phyloP scores from a whole-genome alignment of 345 rosid species.

The Populus alba region DNA sequence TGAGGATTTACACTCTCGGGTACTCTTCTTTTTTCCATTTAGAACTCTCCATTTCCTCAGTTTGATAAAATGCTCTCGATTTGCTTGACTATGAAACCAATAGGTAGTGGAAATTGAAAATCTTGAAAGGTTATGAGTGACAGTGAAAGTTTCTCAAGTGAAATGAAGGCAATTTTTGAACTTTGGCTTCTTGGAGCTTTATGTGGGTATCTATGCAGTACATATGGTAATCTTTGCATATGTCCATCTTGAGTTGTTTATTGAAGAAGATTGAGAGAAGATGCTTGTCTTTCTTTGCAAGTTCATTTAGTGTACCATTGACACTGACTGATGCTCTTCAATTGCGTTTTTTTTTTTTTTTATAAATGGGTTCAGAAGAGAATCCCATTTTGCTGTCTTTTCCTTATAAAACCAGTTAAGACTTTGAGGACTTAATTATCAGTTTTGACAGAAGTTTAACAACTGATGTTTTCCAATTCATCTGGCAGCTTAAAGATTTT shows the following conservation, averaged over 20 bases:
- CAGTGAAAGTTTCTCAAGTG: not conserved
- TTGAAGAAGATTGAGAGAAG: not conserved
- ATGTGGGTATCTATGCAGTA: not conserved
- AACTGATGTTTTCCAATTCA: not conserved
- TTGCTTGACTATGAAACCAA: not conserved
- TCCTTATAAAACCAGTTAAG: not conserved
- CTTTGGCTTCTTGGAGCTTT: not conserved
- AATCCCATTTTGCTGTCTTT: not conserved
- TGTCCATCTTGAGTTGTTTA: not conserved
- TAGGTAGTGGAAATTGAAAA: not conserved
- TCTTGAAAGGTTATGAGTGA: not conserved
- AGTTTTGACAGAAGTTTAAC: not conserved
- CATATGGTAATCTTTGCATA: not conserved
- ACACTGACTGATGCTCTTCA: not conserved
- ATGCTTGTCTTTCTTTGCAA: not conserved
- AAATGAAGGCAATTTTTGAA: not conserved
- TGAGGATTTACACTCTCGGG: slow-evolving; percentile 93
- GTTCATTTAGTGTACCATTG: not conserved
- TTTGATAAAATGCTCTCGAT: not conserved
- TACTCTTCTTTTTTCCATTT: slow-evolving; percentile 13
- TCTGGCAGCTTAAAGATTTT: slow-evolving; percentile 84
- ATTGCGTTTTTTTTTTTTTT: not conserved
- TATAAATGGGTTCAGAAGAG: not conserved
- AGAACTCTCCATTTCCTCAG: not conserved
- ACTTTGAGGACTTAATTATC: not conserved